phyloP scores from a whole-genome alignment of 1,284 basidiomycete species.

The Ganoderma sinense region DNA sequence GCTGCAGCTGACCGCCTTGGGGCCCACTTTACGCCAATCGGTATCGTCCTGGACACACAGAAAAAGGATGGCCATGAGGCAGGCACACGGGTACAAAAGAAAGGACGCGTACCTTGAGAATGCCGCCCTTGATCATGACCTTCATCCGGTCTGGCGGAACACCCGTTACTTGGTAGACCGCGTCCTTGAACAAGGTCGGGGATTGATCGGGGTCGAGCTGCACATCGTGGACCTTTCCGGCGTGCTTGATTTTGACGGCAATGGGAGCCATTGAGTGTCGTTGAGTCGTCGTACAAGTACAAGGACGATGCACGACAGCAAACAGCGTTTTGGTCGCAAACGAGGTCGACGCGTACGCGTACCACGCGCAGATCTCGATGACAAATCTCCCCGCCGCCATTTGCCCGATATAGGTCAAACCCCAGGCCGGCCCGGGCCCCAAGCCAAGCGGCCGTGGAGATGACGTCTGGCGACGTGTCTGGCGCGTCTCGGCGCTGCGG shows the following conservation, averaged over 20 bases:
- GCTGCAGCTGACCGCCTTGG: constrained; percentile 69
- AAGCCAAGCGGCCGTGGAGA: not conserved
- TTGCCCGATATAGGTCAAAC: not conserved
- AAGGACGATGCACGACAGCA: constrained; percentile 14
- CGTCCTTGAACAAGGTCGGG: constrained; percentile 82
- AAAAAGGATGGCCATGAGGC: not conserved
- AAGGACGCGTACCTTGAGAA: constrained; percentile 72
- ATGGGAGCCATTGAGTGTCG: constrained; percentile 62
- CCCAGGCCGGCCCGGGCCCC: constrained; percentile 12
- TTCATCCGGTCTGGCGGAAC: constrained; percentile 95
- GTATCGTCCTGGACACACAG: constrained; percentile 76
- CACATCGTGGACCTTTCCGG: constrained; percentile 80
- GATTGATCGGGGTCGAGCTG: constrained; percentile 75
- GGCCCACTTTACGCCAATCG: constrained; percentile 82
- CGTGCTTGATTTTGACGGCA: constrained; percentile 88
- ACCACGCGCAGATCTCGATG: constrained; percentile 31
- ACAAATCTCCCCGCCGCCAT: constrained; percentile 19
- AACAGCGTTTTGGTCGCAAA: constrained; percentile 17
- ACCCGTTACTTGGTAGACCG: constrained; percentile 83
- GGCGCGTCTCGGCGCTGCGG: constrained; percentile 17
- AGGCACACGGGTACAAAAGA: not conserved
- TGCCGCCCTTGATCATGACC: constrained; percentile 95
- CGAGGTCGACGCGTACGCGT: constrained; percentile 25
- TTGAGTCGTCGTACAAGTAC: constrained; percentile 5
- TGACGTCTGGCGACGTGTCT: constrained; percentile 33